Percentiles rank a stretch among this genome's conserved stretches.
These are phyloP conservation scores for Chlorella sorokiniana DNA, from an alignment of 139 green algal species.

Conservation along the genomic window DNA sequence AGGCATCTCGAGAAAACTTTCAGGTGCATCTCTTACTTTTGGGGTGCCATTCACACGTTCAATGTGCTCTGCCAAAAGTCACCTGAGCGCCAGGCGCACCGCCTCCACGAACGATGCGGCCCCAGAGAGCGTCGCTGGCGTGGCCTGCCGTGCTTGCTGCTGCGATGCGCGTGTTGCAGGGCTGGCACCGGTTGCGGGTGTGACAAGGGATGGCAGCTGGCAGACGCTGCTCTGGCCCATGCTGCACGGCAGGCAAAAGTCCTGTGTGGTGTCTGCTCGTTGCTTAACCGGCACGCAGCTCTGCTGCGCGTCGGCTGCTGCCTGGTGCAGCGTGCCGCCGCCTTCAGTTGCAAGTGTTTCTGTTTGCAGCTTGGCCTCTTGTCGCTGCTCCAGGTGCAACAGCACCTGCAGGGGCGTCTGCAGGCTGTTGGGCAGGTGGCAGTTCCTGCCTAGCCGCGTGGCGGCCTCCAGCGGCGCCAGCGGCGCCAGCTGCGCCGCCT, in stretches of 20 bases:
- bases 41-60: too few relatives aligned
- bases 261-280: neutral
- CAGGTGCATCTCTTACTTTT: too few relatives aligned
- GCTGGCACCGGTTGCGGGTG: neutral
- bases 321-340: neutral
- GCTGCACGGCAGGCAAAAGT: neutral
- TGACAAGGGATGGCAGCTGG: neutral
- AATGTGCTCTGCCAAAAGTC: too few relatives aligned
- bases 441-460: slow-evolving; percentile 58
- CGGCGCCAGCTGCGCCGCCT: slow-evolving; percentile 19
- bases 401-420: slow-evolving; percentile 59
- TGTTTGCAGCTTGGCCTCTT: neutral
- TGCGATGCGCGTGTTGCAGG: neutral
- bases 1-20: neutral
- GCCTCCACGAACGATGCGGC: neutral
- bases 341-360: neutral
- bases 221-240: neutral
- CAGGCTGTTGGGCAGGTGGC: slow-evolving; percentile 68
- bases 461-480: slow-evolving; percentile 31
- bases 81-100: neutral
- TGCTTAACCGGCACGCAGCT: too few relatives aligned
- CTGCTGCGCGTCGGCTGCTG: neutral
- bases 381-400: slow-evolving; percentile 26
- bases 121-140: neutral
- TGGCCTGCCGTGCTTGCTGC: neutral